Evolutionary conservation across 2,329 filamentous ascomycete species (phyloP), one percentile per base, ranked within the genome.

Genomic region (Aspergillus floridensis): DNA sequence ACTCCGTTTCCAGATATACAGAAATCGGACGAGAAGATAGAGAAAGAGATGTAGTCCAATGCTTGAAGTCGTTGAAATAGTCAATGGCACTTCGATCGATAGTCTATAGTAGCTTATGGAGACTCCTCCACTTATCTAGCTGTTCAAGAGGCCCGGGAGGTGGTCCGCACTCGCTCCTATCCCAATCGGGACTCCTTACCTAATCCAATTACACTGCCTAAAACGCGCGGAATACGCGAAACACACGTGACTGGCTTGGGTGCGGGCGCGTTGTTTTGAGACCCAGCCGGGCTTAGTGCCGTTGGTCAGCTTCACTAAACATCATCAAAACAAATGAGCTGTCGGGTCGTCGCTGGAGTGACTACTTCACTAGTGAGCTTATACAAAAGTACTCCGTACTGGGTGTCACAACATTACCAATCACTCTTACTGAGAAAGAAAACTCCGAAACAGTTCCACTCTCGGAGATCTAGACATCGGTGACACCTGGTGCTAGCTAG

Each of bases 211-310:
- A 63, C 53, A 63, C 49, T 65, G 65, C 66, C 66, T 59, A 63
- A 68, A 68, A 68, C 66, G 66, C 66, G 64, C 49, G 19, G 3
- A 11, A 11, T n/a, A 38, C 66, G 66, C 58, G 63, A 51, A 26
- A 31, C 35, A 56, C 65, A 66, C 63, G 56, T 67, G 66, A 55
- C 41, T 32, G 24, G 8, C 7, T 11, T 49, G 10, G 0, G 0
- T 21, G 57, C 41, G 14, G 54, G 46, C 55, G 31, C 38, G 32
- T 38, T 31, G 53, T 35, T 54, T 57, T 46, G 31, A 8, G 49
- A 47, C 57, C 53, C 32, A 10, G 51, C 56, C 11, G 16, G 63
- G 61, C 2, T 59, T 66, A 66, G 65, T 56, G 29, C 54, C 50
- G 58, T 56, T 52, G 12, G n/a, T 44, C 38, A 44, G 48, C 49